Evolutionary conservation across 352 stramenopile genomes (phyloP).

Genomic region (Globisporangium heterothallicum): DNA sequence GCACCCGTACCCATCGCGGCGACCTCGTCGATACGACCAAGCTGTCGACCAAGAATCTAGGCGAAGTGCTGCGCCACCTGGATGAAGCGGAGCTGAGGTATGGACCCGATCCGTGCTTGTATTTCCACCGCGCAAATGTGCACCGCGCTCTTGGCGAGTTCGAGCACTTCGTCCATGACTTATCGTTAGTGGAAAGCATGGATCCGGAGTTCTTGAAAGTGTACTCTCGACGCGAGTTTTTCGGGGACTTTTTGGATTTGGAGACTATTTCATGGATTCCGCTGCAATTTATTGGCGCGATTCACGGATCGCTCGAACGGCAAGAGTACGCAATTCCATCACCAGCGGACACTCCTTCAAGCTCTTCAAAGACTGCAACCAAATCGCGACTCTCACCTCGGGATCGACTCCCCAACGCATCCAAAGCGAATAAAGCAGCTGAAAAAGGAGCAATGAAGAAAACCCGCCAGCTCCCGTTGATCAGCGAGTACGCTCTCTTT

Average conservation of each 20-base stretch:
- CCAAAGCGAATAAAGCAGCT: not conserved
- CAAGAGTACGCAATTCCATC: conserved; percentile 33
- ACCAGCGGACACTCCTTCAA: not conserved
- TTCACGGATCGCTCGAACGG: conserved; percentile 30
- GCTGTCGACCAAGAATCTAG: conserved; percentile 35
- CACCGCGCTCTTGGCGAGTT: conserved; percentile 43
- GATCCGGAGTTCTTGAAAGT: conserved; percentile 33
- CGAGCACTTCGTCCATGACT: conserved; percentile 34
- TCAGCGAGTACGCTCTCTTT: conserved; percentile 34
- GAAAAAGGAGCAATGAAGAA: not conserved
- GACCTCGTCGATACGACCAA: conserved; percentile 43
- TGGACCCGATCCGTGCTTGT: conserved; percentile 44
- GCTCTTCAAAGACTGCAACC: not conserved
- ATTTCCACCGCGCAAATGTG: conserved; percentile 52
- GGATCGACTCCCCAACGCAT: not conserved
- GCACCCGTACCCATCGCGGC: conserved; percentile 29
- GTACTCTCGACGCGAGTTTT: conserved; percentile 30
- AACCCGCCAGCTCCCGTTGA: conserved; percentile 4
- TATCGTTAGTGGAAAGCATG: conserved; percentile 44
- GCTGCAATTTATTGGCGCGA: conserved; percentile 26
- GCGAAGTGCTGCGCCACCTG: conserved; percentile 40
- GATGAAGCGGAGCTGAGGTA: conserved; percentile 54
- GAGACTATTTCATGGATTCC: conserved; percentile 63
- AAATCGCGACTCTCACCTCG: not conserved
- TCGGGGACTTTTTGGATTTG: conserved; percentile 50